These are phyloP conservation scores for Ceratobasidium sp. DNA, from an alignment of 1,284 basidiomycete species.

Conservation along the genomic window DNA sequence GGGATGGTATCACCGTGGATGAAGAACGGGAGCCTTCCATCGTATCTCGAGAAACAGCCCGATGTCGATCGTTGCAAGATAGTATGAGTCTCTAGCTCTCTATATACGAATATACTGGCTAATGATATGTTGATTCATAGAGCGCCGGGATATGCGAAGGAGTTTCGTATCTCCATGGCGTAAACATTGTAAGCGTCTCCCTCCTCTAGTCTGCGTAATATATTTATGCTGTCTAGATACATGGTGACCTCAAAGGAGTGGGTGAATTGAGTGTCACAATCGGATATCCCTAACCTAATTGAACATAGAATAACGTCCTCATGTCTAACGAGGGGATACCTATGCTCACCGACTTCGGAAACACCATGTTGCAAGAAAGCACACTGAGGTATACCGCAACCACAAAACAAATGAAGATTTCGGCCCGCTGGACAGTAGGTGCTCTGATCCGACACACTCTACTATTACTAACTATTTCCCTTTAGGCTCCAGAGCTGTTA, in stretches of 20 bases:
- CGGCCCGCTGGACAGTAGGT: neutral
- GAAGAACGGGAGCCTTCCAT: neutral
- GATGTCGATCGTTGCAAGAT: neutral
- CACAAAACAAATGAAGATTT: neutral
- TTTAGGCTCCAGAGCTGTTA: conserved; percentile 1
- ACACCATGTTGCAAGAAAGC: neutral
- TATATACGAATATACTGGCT: too few species aligned
- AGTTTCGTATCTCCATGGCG: neutral
- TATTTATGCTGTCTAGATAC: neutral
- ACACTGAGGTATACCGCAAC: neutral
- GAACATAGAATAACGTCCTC: neutral
- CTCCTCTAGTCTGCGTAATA: too few species aligned
- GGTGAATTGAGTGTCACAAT: neutral
- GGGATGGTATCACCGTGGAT: conserved; percentile 21
- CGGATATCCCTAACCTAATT: neutral
- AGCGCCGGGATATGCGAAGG: neutral
- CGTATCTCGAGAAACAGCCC: neutral
- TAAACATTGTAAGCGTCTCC: neutral
- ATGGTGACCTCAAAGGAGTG: conserved; percentile 11
- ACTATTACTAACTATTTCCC: neutral
- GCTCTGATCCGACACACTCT: neutral
- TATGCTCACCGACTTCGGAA: conserved; percentile 18
- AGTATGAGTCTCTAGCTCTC: neutral
- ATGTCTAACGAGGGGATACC: neutral
- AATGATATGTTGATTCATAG: neutral